Evolutionary conservation across 768 basidiomycete species (phyloP).

Genomic region (Termitomyces sp.): DNA sequence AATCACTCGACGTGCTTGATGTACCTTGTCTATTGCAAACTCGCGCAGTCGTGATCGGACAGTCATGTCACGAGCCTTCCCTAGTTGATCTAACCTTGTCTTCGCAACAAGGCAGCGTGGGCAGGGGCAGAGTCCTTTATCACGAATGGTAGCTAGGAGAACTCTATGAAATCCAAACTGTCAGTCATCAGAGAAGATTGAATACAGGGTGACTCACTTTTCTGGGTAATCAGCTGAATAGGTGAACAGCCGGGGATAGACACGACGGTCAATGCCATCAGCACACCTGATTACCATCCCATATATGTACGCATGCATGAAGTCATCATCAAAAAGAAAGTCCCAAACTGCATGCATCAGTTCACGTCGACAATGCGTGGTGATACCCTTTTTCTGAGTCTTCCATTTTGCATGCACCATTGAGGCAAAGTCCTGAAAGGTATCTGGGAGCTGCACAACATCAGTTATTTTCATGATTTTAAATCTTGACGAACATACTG

Average conservation of each 20-base stretch:
- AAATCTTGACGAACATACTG: constrained; percentile 28
- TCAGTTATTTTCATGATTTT: too few species aligned
- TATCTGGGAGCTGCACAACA: constrained; percentile 26
- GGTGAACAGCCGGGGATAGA: constrained; percentile 33
- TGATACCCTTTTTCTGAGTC: constrained; percentile 18
- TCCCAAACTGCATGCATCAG: constrained; percentile 3
- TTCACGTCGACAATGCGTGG: not conserved
- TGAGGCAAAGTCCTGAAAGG: constrained; percentile 23
- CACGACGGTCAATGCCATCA: constrained; percentile 28
- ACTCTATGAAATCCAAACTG: constrained; percentile 15
- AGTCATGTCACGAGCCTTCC: constrained; percentile 22
- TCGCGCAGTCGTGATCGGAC: not conserved
- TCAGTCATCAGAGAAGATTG: not conserved
- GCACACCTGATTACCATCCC: constrained; percentile 32
- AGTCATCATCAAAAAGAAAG: constrained; percentile 23
- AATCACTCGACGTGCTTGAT: not conserved
- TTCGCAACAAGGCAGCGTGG: constrained; percentile 34
- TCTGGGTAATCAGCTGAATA: constrained; percentile 37
- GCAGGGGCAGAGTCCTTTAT: constrained; percentile 37
- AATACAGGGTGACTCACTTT: constrained; percentile 27
- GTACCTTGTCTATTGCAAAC: not conserved
- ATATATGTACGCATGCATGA: constrained; percentile 28
- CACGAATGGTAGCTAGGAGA: constrained; percentile 33
- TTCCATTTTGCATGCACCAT: constrained; percentile 13
- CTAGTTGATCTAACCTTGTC: constrained; percentile 27